Conservation (phyloP, 2,329 filamentous ascomycete genomes). For the Monilinia vaccinii-corymbosi region DNA sequence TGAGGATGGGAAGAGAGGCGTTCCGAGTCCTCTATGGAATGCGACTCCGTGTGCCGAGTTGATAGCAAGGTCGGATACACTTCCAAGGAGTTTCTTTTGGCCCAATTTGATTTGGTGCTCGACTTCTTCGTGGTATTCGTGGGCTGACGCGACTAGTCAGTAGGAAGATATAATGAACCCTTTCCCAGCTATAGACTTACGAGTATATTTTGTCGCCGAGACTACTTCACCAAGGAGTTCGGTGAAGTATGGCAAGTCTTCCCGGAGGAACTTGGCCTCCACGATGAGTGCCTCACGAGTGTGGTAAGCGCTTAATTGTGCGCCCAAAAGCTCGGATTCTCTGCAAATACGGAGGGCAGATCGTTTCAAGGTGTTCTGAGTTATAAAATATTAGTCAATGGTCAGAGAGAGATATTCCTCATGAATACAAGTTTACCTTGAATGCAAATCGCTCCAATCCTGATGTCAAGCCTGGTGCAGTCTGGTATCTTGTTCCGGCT, state of each 20-base stretch:
- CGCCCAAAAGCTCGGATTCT: slow-evolving; percentile 91
- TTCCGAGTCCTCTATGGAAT: slow-evolving; percentile 88
- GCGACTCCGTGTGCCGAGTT: slow-evolving; percentile 80
- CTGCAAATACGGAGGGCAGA: slow-evolving; percentile 87
- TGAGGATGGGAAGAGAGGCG: slow-evolving; percentile 63
- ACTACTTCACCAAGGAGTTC: slow-evolving; percentile 92
- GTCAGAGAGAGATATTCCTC: slow-evolving; percentile 10
- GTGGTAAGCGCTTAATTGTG: slow-evolving; percentile 79
- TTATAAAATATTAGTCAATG: slow-evolving; percentile 12
- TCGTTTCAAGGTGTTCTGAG: slow-evolving; percentile 73
- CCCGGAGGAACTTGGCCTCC: slow-evolving; percentile 87
- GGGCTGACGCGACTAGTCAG: slow-evolving; percentile 44
- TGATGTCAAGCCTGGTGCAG: slow-evolving; percentile 78
- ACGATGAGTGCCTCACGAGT: slow-evolving; percentile 89
- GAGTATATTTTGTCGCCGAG: slow-evolving; percentile 75
- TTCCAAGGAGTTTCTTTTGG: slow-evolving; percentile 62
- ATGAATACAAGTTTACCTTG: slow-evolving; percentile 51
- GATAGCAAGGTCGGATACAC: slow-evolving; percentile 59
- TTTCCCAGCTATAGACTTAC: slow-evolving; percentile 38
- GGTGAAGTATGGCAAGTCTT: slow-evolving; percentile 94
- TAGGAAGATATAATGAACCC: background rate
- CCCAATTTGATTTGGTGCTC: slow-evolving; percentile 65
- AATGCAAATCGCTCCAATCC: slow-evolving; percentile 94
- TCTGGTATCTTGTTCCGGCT: slow-evolving; percentile 89
- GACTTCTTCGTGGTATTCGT: slow-evolving; percentile 87